Percentiles rank a stretch among this genome's conserved stretches.
Conservation (phyloP, 2,329 filamentous ascomycete species). For the Claviceps digitariae region DNA sequence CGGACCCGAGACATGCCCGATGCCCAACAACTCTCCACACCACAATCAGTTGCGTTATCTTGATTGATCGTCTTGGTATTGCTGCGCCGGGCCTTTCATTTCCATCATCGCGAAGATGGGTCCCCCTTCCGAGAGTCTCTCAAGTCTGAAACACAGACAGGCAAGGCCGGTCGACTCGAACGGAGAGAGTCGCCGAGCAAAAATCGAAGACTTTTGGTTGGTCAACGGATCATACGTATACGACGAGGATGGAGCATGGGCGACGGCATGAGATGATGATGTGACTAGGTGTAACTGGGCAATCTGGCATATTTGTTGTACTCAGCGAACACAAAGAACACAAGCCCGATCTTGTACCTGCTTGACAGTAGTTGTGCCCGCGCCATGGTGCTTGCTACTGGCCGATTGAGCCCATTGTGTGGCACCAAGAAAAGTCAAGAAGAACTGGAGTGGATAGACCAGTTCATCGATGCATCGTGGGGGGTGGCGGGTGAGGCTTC, state of each 20-base stretch:
- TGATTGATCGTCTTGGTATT: no score
- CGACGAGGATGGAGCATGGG: background rate
- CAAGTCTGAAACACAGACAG: background rate
- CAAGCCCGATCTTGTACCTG: background rate
- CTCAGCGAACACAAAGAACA: background rate
- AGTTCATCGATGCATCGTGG: background rate
- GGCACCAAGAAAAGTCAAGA: background rate
- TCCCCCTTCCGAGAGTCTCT: background rate
- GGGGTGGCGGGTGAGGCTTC: background rate
- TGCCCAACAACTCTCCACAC: background rate
- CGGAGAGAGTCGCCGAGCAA: background rate
- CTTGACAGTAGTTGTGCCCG: background rate
- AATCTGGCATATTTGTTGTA: background rate
- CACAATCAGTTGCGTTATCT: no score
- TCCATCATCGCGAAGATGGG: background rate
- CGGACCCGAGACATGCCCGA: background rate
- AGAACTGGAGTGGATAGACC: background rate
- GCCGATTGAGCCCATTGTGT: background rate
- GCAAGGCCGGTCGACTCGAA: background rate
- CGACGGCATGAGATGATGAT: background rate
- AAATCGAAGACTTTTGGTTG: no score
- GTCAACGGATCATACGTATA: background rate
- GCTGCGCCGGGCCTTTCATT: background rate
- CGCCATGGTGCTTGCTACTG: background rate
- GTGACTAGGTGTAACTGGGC: background rate